Percentiles rank a stretch among this genome's conserved stretches.
These are phyloP conservation scores for Quercus lobata DNA, from an alignment of 331 rosid species.

Conservation along the genomic window DNA sequence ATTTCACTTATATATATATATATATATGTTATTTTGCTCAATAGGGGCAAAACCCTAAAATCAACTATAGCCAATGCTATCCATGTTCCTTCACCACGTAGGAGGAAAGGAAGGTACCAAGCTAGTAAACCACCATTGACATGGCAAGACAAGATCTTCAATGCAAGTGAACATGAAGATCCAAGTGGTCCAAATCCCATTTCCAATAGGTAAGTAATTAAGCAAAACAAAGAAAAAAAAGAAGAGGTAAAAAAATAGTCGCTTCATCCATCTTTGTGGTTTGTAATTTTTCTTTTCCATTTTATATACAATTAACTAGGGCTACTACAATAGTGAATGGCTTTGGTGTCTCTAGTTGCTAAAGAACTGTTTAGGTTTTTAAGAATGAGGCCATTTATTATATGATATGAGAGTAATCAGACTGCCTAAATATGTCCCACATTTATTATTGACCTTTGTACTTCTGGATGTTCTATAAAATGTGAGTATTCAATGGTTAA, in stretches of 20 bases:
- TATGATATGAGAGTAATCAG: background rate
- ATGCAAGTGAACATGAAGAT: constrained; percentile 63
- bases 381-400: background rate
- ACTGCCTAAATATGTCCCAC: background rate
- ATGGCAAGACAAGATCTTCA: constrained; percentile 48
- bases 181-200: constrained; percentile 95
- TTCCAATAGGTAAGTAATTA: constrained; percentile 61
- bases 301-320: constrained; percentile 20
- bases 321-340: constrained; percentile 14
- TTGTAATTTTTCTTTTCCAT: constrained; percentile 1
- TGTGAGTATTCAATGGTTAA: background rate
- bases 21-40: too few species aligned
- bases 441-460: background rate
- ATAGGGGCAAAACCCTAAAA: too few species aligned
- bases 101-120: too few species aligned
- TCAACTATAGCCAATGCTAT: too few species aligned
- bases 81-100: too few species aligned
- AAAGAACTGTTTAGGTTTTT: constrained; percentile 5
- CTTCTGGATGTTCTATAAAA: background rate
- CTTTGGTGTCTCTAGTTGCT: background rate
- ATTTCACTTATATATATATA: too few species aligned
- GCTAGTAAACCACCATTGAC: background rate
- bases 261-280: background rate
- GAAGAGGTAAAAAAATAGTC: background rate
- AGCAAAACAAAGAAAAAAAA: background rate